Percentiles rank a stretch among this genome's conserved stretches.
Conservation (phyloP, 202 grass and related monocot species). For the Schoenoplectus triqueter region DNA sequence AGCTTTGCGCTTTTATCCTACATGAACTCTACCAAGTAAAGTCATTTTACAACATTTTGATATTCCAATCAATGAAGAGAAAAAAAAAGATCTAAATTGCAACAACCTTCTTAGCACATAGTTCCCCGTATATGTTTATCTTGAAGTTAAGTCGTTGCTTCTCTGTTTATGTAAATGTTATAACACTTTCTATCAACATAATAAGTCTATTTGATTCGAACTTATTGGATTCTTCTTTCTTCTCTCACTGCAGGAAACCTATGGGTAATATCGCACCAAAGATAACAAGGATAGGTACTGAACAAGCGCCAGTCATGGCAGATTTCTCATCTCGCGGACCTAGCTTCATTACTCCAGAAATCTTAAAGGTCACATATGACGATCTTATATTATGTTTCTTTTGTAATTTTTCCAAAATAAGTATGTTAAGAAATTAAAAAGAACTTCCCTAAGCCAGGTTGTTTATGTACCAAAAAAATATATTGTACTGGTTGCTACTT, state of each 20-base stretch:
- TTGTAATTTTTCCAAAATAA: background rate
- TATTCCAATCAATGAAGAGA: background rate
- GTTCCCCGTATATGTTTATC: background rate
- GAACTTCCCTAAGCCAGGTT: background rate
- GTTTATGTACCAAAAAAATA: background rate
- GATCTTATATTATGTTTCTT: background rate
- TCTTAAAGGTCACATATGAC: constrained; percentile 50
- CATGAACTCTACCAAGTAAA: constrained; percentile 48
- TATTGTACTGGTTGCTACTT: background rate
- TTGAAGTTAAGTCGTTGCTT: background rate
- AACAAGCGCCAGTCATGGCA: constrained; percentile 63
- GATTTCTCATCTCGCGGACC: constrained; percentile 77
- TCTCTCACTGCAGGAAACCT: background rate
- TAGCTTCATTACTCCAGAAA: constrained; percentile 52
- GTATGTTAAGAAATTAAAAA: background rate
- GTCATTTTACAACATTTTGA: background rate
- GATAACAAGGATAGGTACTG: constrained; percentile 48
- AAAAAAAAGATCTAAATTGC: background rate
- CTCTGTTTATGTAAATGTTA: background rate
- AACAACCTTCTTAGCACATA: background rate
- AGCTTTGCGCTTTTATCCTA: constrained; percentile 52
- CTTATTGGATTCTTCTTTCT: background rate
- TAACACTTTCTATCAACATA: background rate
- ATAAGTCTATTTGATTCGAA: background rate
- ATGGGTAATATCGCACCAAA: constrained; percentile 58